Percentiles rank a stretch among this genome's conserved stretches.
Evolutionary conservation across 352 stramenopile genomes (phyloP).

Genomic region (Globisporangium carolinianum): DNA sequence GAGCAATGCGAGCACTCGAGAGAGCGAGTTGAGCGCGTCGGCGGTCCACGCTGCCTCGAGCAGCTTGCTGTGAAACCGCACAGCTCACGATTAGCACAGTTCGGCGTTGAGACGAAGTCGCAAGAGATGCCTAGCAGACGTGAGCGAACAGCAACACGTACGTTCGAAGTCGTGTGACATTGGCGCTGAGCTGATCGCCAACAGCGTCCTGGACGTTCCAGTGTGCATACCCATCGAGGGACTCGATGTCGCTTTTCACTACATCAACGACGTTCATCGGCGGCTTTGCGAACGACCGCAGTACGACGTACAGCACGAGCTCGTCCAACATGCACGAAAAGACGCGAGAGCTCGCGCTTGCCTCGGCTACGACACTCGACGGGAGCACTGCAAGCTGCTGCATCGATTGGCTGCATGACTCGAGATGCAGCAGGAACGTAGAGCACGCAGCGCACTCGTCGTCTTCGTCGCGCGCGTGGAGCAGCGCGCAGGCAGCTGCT

Average conservation of each 20-base stretch:
- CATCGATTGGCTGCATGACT: too few relatives aligned
- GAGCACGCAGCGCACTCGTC: too few relatives aligned
- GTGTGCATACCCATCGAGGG: not conserved
- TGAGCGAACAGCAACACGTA: not conserved
- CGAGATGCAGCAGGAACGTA: too few relatives aligned
- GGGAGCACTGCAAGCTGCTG: not conserved
- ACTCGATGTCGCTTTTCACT: not conserved
- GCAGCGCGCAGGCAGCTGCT: too few relatives aligned
- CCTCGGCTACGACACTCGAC: not conserved
- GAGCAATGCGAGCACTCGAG: constrained; percentile 18
- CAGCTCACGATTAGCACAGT: not conserved
- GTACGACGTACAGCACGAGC: constrained; percentile 20
- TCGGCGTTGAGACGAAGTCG: not conserved
- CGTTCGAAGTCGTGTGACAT: not conserved
- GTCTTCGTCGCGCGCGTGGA: too few relatives aligned
- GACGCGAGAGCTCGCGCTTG: not conserved
- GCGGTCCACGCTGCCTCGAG: constrained; percentile 17
- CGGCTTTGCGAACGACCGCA: constrained; percentile 14
- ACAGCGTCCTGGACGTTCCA: constrained; percentile 5
- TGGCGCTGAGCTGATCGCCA: not conserved
- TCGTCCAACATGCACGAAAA: constrained; percentile 17
- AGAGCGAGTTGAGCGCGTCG: constrained; percentile 9
- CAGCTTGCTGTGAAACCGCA: constrained; percentile 5
- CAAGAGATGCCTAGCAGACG: not conserved
- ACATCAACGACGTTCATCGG: not conserved